Base-by-base conservation (phyloP, 371 early-diverging fungal species). In the Mortierella sp. region DNA sequence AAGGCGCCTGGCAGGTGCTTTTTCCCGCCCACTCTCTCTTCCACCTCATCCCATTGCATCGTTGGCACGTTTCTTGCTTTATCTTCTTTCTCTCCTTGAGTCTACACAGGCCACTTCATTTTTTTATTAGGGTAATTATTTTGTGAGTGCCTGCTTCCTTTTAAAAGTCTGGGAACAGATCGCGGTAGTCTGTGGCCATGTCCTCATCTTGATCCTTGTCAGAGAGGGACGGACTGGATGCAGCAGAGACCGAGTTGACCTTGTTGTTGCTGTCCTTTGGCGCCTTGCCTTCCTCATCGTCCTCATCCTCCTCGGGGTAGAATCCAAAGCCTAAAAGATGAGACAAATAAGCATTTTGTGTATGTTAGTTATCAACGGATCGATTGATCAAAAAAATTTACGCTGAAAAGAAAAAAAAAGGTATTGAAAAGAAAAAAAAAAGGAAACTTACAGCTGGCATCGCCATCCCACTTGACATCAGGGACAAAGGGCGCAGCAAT, bases 401-500 rank as follows among this genome's bases (percentile, higher is more conserved):
- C 34, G 50, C 46, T 40, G 53, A 53, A 53, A 57, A 9, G n/a
- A 5, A 6, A 59, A 37, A 16, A 69, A 24, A 43, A 69, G 31
- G 43, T n/a, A 44, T 57, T 19, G 13, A 48, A 50, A 69, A 43
- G 46, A 44, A 21, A 28, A 0, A n/a, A 69, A 28, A 24, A 43
- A 24, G 5, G 24, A 44, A 40, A 78, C 86, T 76, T 85, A 85
- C 87, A 86, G 75, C 93, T 89, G 13, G 94, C 89, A 86, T 94
- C 95, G 14, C 94, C 94, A 14, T 89, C 89, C 61, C 89, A 88
- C 34, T 89, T 88, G 74, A 91, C 87, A n/a, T 89, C 84, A 6
- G 95, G 95, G 37, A 93, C 89, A 78, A 94, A 91, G 10, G 97
- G 96, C 19, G 95, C 93, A 34, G 87, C 88, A 37, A 94, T 89